Evolutionary conservation across 768 basidiomycete species (phyloP).

Genomic region (Auricularia sp.): DNA sequence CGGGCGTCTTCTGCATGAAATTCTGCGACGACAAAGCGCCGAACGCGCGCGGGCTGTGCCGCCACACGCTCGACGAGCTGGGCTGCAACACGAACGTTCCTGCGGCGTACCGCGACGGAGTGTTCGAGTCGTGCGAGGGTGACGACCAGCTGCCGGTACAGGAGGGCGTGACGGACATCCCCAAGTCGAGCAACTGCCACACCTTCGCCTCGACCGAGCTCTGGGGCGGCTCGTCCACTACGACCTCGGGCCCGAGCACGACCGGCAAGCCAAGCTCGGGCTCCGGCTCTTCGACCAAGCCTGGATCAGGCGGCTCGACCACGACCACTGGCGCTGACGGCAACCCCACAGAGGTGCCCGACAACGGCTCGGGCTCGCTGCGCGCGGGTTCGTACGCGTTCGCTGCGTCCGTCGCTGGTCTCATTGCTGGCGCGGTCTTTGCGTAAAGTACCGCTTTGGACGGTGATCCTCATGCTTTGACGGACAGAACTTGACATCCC

Average conservation of each 20-base stretch:
- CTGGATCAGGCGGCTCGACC: neutral
- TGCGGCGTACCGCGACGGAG: conserved; percentile 13
- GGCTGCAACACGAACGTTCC: conserved; percentile 17
- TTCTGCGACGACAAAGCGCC: conserved; percentile 19
- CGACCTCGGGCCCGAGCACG: neutral
- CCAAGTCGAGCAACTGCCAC: conserved; percentile 3
- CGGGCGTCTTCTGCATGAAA: conserved; percentile 21
- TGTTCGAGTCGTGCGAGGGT: conserved; percentile 15
- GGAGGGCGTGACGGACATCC: conserved; percentile 1
- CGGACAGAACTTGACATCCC: too few species aligned
- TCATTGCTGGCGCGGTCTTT: conserved; percentile 1
- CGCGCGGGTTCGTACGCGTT: neutral
- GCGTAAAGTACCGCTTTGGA: neutral
- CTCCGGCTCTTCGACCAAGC: neutral
- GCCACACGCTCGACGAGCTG: conserved; percentile 13
- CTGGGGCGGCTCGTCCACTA: neutral
- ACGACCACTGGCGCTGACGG: neutral
- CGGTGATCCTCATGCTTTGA: too few species aligned
- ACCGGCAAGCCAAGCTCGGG: neutral
- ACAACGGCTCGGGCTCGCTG: neutral
- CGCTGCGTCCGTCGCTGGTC: conserved; percentile 2
- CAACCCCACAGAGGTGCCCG: neutral
- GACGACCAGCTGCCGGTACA: conserved; percentile 15
- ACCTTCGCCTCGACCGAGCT: conserved; percentile 1
- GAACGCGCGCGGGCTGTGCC: conserved; percentile 8